Base-by-base conservation (phyloP, 208 protist species). In the Leishmania amazonensis region DNA sequence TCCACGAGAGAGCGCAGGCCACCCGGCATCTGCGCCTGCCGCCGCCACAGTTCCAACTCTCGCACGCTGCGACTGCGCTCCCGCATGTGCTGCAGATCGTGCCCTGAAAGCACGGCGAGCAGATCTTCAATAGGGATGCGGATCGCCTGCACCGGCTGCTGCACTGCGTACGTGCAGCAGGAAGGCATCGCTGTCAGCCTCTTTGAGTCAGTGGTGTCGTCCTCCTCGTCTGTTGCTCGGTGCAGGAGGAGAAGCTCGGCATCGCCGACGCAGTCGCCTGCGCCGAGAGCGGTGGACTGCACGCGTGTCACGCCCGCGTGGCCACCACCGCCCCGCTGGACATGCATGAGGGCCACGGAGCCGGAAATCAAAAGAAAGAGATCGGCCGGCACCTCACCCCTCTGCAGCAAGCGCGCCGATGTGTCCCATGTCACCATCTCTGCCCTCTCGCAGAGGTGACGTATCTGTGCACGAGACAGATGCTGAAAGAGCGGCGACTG, bases 251-350 rank as follows among this genome's bases (percentile, higher is more conserved):
- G n/a, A 7, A 60, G 35, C 74, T 83, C 80, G 9, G 24, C 80
- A 45, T 83, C 80, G 6, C 80, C 80, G 2, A 83, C 80, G 40
- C 80, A 83, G 74, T 83, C 80, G 5, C 74, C 73, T 15, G 62
- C 35, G 65, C 58, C 9, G 2, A 83, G 42, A 24, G 75, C 38
- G 1, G 74, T 51, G 0, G 80, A n/a, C 51, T 62, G 80, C 2
- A 79, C 24, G 1, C 58, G 60, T 0, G 79, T 24, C 53, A 13
- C 1, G 17, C 67, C 79, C 49, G 57, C 28, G n/a, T 35, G 1
- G 40, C 40, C 79, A 62, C 53, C 57, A 13, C 57, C 31, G 40
- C 58, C 3, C 8, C 9, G 19, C 42, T n/a, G 71, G 57, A 71
- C 70, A 19, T 81, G 71, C 80, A 79, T 64, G 28, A 79, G 35